Evolutionary conservation across 305 asterid species (phyloP).

Genomic region (Fraxinus angustifolia): DNA sequence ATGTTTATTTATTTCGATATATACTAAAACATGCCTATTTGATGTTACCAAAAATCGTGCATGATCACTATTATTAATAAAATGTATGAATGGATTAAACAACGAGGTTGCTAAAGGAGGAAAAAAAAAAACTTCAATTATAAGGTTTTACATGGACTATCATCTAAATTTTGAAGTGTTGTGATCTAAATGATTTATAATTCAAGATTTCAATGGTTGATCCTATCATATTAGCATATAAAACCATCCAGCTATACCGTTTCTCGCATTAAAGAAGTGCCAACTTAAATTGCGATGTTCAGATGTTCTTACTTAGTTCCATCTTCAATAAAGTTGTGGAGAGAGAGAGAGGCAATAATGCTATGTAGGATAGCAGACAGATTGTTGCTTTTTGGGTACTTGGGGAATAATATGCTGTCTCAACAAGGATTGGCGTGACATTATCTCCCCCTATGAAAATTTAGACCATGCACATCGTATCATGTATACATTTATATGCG

Average conservation of each 20-base stretch:
- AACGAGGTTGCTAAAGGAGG: not conserved
- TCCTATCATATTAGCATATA: not conserved
- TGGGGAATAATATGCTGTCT: slow-evolving; percentile 45
- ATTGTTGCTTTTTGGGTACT: slow-evolving; percentile 49
- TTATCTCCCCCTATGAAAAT: not conserved
- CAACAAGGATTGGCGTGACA: slow-evolving; percentile 50
- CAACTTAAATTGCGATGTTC: too few relatives aligned
- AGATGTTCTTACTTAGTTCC: not conserved
- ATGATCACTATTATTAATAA: not conserved
- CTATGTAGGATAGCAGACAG: slow-evolving; percentile 46
- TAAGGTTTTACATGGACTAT: too few relatives aligned
- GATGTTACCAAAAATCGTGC: too few relatives aligned
- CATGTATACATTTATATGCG: slow-evolving; percentile 32
- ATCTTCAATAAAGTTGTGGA: not conserved
- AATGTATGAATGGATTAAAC: not conserved
- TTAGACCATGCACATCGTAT: not conserved
- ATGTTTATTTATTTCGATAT: not conserved
- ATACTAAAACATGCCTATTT: not conserved
- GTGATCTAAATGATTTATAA: too few relatives aligned
- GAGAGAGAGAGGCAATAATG: slow-evolving; percentile 27
- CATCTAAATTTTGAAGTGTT: not conserved
- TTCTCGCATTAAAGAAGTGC: too few relatives aligned
- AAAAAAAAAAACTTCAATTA: too few relatives aligned
- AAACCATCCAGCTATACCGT: not conserved
- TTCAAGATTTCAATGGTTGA: not conserved